Evolutionary conservation across 2,329 filamentous ascomycete genomes (phyloP).

Genomic region (Stagonosporopsis tanaceti): DNA sequence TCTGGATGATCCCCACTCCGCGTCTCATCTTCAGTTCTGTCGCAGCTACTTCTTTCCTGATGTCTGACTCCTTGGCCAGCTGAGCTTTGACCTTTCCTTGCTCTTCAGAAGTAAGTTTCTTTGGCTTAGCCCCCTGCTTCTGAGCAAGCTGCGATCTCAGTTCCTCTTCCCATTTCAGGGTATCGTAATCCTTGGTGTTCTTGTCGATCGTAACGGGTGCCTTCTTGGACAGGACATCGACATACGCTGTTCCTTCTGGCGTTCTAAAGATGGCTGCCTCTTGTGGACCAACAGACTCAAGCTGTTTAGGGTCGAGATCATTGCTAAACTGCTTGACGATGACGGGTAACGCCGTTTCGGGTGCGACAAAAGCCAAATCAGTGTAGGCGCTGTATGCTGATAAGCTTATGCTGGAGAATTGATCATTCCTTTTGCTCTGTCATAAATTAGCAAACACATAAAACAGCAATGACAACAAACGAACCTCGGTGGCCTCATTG

Average conservation of each 20-base stretch:
- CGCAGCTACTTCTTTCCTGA: slow-evolving; percentile 74
- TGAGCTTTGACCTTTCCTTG: slow-evolving; percentile 90
- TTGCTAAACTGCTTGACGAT: slow-evolving; percentile 76
- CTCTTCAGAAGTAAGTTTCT: slow-evolving; percentile 90
- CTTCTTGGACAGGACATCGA: slow-evolving; percentile 91
- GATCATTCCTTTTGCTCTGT: slow-evolving; percentile 33
- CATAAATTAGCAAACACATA: slow-evolving; percentile 7
- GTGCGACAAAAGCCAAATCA: slow-evolving; percentile 92
- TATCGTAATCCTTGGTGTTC: slow-evolving; percentile 94
- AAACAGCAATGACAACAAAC: slow-evolving; percentile 24
- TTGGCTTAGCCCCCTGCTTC: slow-evolving; percentile 83
- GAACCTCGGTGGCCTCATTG: slow-evolving; percentile 63
- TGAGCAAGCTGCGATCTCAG: slow-evolving; percentile 84
- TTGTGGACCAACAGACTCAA: slow-evolving; percentile 78
- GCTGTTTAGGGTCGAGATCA: slow-evolving; percentile 75
- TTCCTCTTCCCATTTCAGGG: slow-evolving; percentile 96
- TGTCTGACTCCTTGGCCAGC: slow-evolving; percentile 82
- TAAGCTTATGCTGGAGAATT: slow-evolving; percentile 58
- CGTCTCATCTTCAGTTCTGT: slow-evolving; percentile 77
- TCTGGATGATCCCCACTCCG: slow-evolving; percentile 84
- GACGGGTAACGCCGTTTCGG: slow-evolving; percentile 77
- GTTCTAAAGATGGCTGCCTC: slow-evolving; percentile 95
- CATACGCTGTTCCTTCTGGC: slow-evolving; percentile 83
- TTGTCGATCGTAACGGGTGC: slow-evolving; percentile 78
- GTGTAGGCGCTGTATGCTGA: slow-evolving; percentile 87